Evolutionary conservation across 164 flowering plant genomes (phyloP).

Genomic region (Cinnamomum micranthum): DNA sequence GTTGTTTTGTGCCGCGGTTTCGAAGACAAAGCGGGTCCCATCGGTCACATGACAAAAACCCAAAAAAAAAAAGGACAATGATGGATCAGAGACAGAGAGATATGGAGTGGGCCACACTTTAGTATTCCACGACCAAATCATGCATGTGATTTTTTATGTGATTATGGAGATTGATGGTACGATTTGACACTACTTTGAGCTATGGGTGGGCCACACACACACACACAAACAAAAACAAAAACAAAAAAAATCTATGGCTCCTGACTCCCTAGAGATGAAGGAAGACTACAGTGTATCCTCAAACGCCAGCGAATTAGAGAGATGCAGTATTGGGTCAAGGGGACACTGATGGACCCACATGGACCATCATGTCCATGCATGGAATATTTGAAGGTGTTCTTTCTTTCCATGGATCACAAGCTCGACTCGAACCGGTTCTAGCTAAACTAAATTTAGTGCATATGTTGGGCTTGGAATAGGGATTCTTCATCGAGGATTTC

Average conservation of each 20-base stretch:
- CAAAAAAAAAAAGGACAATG: neutral
- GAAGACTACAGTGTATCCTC: neutral
- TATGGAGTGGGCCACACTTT: neutral
- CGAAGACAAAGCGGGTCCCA: neutral
- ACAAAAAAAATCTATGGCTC: no score
- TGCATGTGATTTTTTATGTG: neutral
- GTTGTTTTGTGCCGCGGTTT: slow-evolving; percentile 5
- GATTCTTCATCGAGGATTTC: no score
- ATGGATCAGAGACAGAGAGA: neutral
- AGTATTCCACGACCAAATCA: neutral
- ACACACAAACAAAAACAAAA: no score
- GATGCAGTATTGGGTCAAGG: neutral
- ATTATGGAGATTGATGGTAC: neutral
- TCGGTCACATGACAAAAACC: neutral
- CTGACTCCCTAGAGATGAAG: neutral
- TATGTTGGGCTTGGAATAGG: no score
- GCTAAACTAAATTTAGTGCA: no score
- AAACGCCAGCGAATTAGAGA: no score
- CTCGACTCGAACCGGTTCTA: no score
- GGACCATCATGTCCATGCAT: no score
- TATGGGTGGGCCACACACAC: neutral
- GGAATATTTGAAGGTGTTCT: no score
- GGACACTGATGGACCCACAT: no score
- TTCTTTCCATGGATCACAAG: no score
- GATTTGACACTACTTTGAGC: no score